Evolutionary conservation across 768 basidiomycete species (phyloP).

Genomic region (Psilocybe cubensis): DNA sequence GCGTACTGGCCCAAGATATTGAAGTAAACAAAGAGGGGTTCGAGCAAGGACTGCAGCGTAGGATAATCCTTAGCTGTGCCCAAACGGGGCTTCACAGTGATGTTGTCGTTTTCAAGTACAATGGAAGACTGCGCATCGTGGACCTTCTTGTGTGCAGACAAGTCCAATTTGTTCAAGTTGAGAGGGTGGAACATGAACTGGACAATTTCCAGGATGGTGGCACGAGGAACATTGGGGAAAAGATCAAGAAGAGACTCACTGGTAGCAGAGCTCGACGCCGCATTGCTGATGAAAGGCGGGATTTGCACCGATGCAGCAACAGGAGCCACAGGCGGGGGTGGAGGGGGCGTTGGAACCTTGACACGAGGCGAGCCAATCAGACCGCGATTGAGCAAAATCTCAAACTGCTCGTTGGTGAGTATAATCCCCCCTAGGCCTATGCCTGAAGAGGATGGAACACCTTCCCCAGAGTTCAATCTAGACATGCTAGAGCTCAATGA

Average conservation of each 20-base stretch:
- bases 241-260: neutral
- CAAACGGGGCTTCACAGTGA: neutral
- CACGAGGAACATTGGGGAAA: slow-evolving; percentile 1
- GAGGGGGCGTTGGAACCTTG: neutral
- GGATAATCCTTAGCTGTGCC: slow-evolving; percentile 10
- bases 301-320: neutral
- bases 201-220: slow-evolving; percentile 8
- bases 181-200: neutral
- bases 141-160: neutral
- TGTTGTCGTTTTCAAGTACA: neutral
- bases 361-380: too few relatives aligned
- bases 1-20: slow-evolving; percentile 3
- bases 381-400: too few relatives aligned
- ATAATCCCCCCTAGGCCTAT: neutral
- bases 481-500: neutral
- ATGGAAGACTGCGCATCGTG: neutral
- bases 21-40: slow-evolving; percentile 14
- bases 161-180: slow-evolving; percentile 10
- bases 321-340: neutral
- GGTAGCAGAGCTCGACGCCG: neutral
- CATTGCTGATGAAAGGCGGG: neutral
- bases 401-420: neutral
- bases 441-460: neutral
- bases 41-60: slow-evolving; percentile 6
- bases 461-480: neutral